Evolutionary conservation across 345 rosid species (phyloP), one percentile per base, ranked within the genome.

Genomic region (Lagerstroemia speciosa): DNA sequence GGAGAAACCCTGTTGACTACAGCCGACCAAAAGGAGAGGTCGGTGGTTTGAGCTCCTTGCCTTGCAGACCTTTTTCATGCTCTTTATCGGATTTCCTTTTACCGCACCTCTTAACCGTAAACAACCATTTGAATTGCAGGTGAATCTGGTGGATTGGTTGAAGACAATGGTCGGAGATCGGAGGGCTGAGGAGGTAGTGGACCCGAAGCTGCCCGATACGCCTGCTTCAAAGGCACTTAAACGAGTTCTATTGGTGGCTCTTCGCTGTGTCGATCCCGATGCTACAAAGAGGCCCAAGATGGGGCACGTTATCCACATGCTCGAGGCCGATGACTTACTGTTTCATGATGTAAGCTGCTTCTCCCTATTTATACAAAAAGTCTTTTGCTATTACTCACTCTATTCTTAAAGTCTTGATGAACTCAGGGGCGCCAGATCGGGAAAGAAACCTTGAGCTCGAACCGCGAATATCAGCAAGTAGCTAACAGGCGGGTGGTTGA

Each of bases 231-330:
- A 93, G 73, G 98, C 96, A 31, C 87, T 93, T 53, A 93, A 93
- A 76, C 92, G 98, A 1, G 80, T 78, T 43, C 79, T 93, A 36
- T 78, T 93, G 63, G 97, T 93, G 8, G 98, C 98, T 43, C 78
- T 91, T 58, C 84, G 91, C 61, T 93, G 98, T 74, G 97, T 93
- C 67, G 98, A 93, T 75, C 97, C 98, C 9, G 98, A 93, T 55
- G 97, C 92, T 24, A 86, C 89, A 57, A 93, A 89, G 79, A 85
- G 98, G 73, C 98, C 98, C 58, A 93, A 89, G 80, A 93, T 93
- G 97, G 97, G 96, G 57, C 88, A 93, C 70, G 84, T 93, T 50
- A 87, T 93, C 78, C 98, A 93, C 86, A 91, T 91, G 98, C 96
- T 93, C n/a, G 98, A 91, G 83, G 92, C 96, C 11, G 98, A 93